Conservation (phyloP, 192 early-diverging fungal species). For the Rhizoclosmatium sp. region DNA sequence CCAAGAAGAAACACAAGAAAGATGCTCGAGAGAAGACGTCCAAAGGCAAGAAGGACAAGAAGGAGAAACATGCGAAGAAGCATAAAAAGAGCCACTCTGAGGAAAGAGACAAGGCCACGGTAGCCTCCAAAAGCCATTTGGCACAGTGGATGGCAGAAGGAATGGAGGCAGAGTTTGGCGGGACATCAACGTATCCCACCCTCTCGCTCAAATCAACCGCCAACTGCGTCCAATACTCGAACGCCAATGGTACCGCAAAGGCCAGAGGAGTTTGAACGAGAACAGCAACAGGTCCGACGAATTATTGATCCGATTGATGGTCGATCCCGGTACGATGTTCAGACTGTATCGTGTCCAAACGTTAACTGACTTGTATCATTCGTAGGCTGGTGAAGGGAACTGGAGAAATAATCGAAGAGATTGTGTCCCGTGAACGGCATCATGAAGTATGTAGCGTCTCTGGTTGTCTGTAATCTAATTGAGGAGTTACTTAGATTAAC, state of each 20-base stretch:
- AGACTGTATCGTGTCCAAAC: neutral
- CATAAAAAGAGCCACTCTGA: neutral
- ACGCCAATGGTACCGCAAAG: constrained; percentile 24
- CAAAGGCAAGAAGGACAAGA: constrained; percentile 25
- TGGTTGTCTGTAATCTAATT: neutral
- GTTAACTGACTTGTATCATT: neutral
- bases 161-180: neutral
- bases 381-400: constrained; percentile 36
- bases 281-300: constrained; percentile 7
- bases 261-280: constrained; percentile 25
- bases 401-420: constrained; percentile 37
- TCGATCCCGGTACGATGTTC: constrained; percentile 6
- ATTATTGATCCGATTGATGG: constrained; percentile 31
- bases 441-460: neutral
- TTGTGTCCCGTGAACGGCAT: constrained; percentile 25
- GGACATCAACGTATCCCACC: neutral
- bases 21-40: neutral
- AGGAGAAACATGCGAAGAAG: neutral
- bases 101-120: too few species aligned
- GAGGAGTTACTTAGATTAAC: constrained; percentile 9
- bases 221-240: neutral
- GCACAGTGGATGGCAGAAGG: constrained; percentile 11
- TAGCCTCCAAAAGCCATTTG: too few species aligned
- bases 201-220: neutral
- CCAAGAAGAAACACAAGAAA: constrained; percentile 9